Percentiles rank a stretch among this genome's conserved stretches.
These are phyloP conservation scores for Beauveria varroae DNA, from an alignment of 2,329 filamentous ascomycete species.

Conservation along the genomic window DNA sequence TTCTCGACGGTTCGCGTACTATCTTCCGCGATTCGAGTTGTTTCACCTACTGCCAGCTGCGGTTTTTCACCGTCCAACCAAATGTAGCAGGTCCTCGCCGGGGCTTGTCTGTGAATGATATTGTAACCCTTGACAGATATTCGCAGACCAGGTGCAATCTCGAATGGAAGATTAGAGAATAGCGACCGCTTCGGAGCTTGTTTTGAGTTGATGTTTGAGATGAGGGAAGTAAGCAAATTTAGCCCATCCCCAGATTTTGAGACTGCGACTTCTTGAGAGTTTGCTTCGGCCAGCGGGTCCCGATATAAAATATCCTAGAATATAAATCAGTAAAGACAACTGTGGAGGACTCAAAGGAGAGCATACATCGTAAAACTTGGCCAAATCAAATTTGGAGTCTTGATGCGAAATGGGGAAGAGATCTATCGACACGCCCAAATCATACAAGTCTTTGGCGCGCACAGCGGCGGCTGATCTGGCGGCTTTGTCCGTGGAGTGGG, in stretches of 20 bases:
- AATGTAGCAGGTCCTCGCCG: conserved; percentile 76
- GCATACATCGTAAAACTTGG: conserved; percentile 83
- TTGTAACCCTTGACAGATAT: conserved; percentile 95
- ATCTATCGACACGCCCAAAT: conserved; percentile 85
- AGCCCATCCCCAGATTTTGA: conserved; percentile 68
- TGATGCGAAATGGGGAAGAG: conserved; percentile 77
- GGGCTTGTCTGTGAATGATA: conserved; percentile 74
- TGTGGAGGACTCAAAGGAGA: too few relatives aligned
- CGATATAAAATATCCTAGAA: conserved; percentile 82
- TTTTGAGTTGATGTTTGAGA: conserved; percentile 86
- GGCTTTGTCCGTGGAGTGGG: conserved; percentile 65
- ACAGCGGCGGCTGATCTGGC: conserved; percentile 71
- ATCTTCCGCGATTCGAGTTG: conserved; percentile 69
- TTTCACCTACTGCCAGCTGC: conserved; percentile 70
- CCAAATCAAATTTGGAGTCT: conserved; percentile 66
- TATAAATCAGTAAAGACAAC: background rate
- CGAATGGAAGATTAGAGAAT: conserved; percentile 80
- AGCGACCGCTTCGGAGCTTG: conserved; percentile 77
- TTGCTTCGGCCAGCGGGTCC: conserved; percentile 62
- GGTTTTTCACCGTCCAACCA: conserved; percentile 81
- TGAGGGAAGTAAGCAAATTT: conserved; percentile 67
- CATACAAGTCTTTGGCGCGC: conserved; percentile 89
- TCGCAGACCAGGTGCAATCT: conserved; percentile 73
- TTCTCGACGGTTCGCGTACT: conserved; percentile 72
- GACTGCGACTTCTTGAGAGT: conserved; percentile 44